Evolutionary conservation across 306 rosid species (phyloP), one percentile per base, ranked within the genome.

Genomic region (Cicer pinnatifidum): DNA sequence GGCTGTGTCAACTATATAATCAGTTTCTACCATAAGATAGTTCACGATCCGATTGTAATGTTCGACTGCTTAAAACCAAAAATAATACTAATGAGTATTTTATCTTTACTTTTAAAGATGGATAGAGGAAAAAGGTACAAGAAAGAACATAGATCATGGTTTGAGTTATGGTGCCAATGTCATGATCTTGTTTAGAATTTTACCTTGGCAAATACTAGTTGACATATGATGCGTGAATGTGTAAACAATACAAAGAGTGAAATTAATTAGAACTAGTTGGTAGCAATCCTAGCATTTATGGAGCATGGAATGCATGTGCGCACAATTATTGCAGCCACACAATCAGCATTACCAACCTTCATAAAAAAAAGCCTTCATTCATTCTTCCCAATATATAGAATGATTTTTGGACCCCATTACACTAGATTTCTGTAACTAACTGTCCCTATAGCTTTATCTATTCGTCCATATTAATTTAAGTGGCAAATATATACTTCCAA

Each of bases 221-320:
- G 12, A 51, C 58, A 45, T 3, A 11, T 7, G n/a, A 53, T 41
- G 46, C 19, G 38, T 71, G 60, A 8, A 39, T 43, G 35, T 44
- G 20, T 8, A 11, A 13, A 46, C 41, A 67, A 56, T 56, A 59
- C 38, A 58, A 58, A 11, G 68, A 43, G 69, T 51, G 73, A 15
- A 60, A 72, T 71, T 75, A 78, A 84, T 80, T 82, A 78, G 66
- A 71, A 74, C 16, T 67, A 70, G 75, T 76, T 77, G 83, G 85
- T 66, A 68, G 85, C 67, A 71, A 83, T 79, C 40, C 40, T 76
- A 75, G 72, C 79, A 82, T 78, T 81, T 53, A 78, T 69, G 67
- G 44, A 75, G 67, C 78, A 73, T 28, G 64, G 10, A 23, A 58
- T 72, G 83, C 89, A 82, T 89, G 94, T 83, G 89, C 70, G 79